Base-by-base conservation (phyloP, 495 filamentous ascomycete genomes). In the Amorphotheca resinae region DNA sequence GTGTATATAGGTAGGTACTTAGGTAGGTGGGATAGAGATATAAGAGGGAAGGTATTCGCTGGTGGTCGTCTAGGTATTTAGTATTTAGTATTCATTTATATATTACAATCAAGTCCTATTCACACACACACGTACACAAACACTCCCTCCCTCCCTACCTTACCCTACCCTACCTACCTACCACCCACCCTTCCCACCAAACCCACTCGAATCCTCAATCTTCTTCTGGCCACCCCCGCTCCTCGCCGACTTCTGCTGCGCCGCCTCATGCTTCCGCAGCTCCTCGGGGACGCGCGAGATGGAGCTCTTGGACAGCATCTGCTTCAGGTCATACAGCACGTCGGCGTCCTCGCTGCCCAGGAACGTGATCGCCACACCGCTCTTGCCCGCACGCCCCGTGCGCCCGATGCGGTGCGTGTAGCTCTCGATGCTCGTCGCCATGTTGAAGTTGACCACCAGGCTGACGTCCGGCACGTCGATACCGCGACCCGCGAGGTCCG, bases 351-450 rank as follows among this genome's bases (percentile, higher is more conserved):
- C 91, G 53, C 78, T 84, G 34, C 91, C 87, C 62, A 95, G 61
- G 70, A 98, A 98, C 0, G 91, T 96, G 42, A 99, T 91, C 17
- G 91, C 83, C 44, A 95, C 80, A 82, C 91, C 91, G 52, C 79
- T 93, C 74, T 96, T 96, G 23, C 93, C 93, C 21, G 93, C 91
- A 80, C 91, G 78, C 72, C 91, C 91, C 8, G 91, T 99, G 67
- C 91, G 80, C 62, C 91, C 91, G 53, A 99, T 87, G 72, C 91
- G 80, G 72, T 99, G 91, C 9, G 89, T 95, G 59, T 99, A 99
- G 52, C 77, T 81, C 63, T 99, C 91, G 53, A 99, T 99, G 48
- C 70, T 83, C 16, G 65, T 78, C 7, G 93, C 83, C 93, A 99
- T 96, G 69, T 96, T 96, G 72, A 99, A 99, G 68, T 99, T 99